Evolutionary conservation across 2,329 filamentous ascomycete genomes (phyloP), one percentile per base, ranked within the genome.

Genomic region (Polytolypa hystricis): DNA sequence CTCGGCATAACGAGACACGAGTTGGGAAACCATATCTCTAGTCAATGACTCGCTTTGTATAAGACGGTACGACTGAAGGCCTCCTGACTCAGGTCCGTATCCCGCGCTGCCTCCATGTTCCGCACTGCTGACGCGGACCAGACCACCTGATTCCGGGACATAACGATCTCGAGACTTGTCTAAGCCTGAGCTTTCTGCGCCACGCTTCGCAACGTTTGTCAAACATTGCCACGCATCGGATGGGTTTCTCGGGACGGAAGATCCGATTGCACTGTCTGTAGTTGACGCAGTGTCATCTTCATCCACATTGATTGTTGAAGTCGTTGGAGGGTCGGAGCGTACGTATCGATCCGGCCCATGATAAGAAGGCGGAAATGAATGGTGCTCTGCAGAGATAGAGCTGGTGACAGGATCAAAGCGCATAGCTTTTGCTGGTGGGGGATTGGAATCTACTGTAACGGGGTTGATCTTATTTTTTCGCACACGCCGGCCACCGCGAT

Each of bases 1-100:
- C 39, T 76, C 64, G 38, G 73, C 73, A 46, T 79, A 82, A 18
- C 76, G 74, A 26, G 61, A 56, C 12, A 76, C 61, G 27, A 76
- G 58, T 43, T 69, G 61, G 44, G 66, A 68, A 23, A 76, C 60
- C 12, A 66, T 69, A 10, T 64, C 62, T 41, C 59, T 50, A 60
- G 73, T 62, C 54, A 65, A 49, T 52, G 54, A 57, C n/a, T 57
- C 55, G 26, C 62, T 55, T 19, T 65, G 60, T 2, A 67, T 61
- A 5, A 66, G 51, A 12, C 60, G 57, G 39, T 67, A 67, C 0
- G 56, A 53, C 30, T 51, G 49, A 28, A 66, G 63, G 0, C 62
- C 62, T 2, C 47, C 51, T 11, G 37, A 45, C 2, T 47, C 33
- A 15, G 51, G 52, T 9, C 54, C 53, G 5, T 55, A 50, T 17